Percentiles rank a stretch among this genome's conserved stretches.
Evolutionary conservation across 2,329 filamentous ascomycete species (phyloP).

Genomic region (Trichoderma sp.): DNA sequence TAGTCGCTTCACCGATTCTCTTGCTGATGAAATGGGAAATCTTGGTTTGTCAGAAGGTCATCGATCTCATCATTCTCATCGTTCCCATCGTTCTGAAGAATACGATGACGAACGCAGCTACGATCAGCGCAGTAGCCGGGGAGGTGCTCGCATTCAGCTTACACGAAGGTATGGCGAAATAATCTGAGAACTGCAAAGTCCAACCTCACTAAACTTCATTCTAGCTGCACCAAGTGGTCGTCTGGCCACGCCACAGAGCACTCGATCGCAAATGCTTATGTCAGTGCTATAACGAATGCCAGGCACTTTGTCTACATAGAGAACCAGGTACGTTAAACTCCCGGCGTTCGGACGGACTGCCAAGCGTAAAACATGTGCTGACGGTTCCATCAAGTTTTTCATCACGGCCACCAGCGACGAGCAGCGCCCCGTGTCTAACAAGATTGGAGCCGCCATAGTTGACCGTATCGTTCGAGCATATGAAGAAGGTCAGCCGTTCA

Average conservation of each 20-base stretch:
- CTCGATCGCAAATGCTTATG: slow-evolving; percentile 84
- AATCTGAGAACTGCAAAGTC: neutral
- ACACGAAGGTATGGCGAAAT: slow-evolving; percentile 45
- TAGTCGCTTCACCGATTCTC: neutral
- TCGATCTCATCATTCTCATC: neutral
- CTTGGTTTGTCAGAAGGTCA: neutral
- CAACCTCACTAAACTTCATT: neutral
- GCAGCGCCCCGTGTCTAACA: slow-evolving; percentile 72
- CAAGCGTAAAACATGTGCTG: neutral
- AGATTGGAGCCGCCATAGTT: slow-evolving; percentile 75
- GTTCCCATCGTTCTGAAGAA: neutral
- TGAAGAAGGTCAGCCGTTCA: slow-evolving; percentile 63
- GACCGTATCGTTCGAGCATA: slow-evolving; percentile 72
- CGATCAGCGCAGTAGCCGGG: slow-evolving; percentile 23
- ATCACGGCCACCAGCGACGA: slow-evolving; percentile 74
- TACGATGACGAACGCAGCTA: slow-evolving; percentile 3
- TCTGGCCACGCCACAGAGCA: slow-evolving; percentile 57
- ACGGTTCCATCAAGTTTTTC: slow-evolving; percentile 61
- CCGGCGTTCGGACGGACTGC: accelerated
- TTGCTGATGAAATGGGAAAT: slow-evolving; percentile 14
- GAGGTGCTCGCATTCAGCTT: slow-evolving; percentile 47
- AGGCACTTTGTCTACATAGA: slow-evolving; percentile 78
- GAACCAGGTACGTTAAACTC: slow-evolving; percentile 52
- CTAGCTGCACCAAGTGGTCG: slow-evolving; percentile 52
- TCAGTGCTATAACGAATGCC: slow-evolving; percentile 65